Evolutionary conservation across 345 rosid species (phyloP), one percentile per base, ranked within the genome.

Genomic region (Citrus australasica): DNA sequence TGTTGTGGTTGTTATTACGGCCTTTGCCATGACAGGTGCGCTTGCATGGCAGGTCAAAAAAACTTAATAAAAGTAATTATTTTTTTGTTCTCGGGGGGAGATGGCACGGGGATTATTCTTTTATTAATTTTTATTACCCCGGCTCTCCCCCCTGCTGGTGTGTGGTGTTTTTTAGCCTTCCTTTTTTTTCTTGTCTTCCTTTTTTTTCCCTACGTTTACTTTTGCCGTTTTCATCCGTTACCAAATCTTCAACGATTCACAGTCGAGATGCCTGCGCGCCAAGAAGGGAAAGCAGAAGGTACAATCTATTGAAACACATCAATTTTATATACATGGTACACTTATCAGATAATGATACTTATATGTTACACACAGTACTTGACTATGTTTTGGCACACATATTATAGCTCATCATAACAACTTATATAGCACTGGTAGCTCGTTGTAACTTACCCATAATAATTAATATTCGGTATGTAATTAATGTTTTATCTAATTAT

Each of bases 21-120:
- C 94, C 94, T 92, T 92, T 92, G 97, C 94, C 93, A 89, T 89
- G 93, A 58, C 91, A 82, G 97, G 97, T 92, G 97, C 93, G 97
- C 97, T 92, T 87, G 97, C 93, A 83, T 89, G 97, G 97, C 94
- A 83, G 97, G 97, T 92, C 97, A 85, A 67, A 79, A 69, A 71
- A 63, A 19, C 73, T 55, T 59, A 78, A 73, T 79, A 78, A 79
- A 79, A 38, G 21, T 25, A n/a, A 24, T 9, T 24, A 4, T 22
- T 58, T 83, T 69, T 35, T 56, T 76, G 67, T 77, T 70, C 64
- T 35, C 35, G 83, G 82, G 83, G 82, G 90, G 89, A 76, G 87
- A 78, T 86, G 87, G 85, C 74, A 83, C 83, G 85, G 85, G 89
- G 63, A 9, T 30, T 22, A 14, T 16, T 38, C 19, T 1, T 1